phyloP scores from a whole-genome alignment of 1,284 basidiomycete species.

The Tilletia indica region DNA sequence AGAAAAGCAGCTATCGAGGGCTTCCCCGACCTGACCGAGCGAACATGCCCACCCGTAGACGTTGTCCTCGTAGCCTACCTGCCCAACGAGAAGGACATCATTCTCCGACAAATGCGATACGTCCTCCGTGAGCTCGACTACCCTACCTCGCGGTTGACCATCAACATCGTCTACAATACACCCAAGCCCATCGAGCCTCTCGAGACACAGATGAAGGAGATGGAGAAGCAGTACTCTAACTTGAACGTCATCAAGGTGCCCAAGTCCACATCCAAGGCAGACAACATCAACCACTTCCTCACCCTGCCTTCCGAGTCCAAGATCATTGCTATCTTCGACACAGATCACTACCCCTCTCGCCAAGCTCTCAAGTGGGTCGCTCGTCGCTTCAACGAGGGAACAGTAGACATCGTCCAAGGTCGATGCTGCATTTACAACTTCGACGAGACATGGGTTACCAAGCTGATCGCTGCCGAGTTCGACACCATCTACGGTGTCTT shows the following conservation, averaged over 20 bases:
- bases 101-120: conserved; percentile 19
- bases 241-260: conserved; percentile 18
- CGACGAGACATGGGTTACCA: conserved; percentile 17
- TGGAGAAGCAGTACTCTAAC: conserved; percentile 17
- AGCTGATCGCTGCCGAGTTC: conserved; percentile 21
- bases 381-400: conserved; percentile 12
- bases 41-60: conserved; percentile 15
- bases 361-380: conserved; percentile 22
- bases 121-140: conserved; percentile 17
- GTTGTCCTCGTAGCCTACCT: conserved; percentile 20
- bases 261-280: conserved; percentile 21
- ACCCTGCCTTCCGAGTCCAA: conserved; percentile 19
- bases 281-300: conserved; percentile 23
- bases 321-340: conserved; percentile 24
- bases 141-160: neutral
- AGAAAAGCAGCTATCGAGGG: conserved; percentile 5
- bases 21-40: conserved; percentile 6
- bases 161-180: conserved; percentile 25
- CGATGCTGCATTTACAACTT: conserved; percentile 24
- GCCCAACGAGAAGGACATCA: conserved; percentile 24
- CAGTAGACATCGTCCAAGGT: conserved; percentile 23
- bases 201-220: conserved; percentile 20
- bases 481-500: conserved; percentile 23
- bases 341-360: conserved; percentile 18
- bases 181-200: conserved; percentile 21